Base-by-base conservation (phyloP, 495 filamentous ascomycete genomes). In the Aspergillus cristatus region DNA sequence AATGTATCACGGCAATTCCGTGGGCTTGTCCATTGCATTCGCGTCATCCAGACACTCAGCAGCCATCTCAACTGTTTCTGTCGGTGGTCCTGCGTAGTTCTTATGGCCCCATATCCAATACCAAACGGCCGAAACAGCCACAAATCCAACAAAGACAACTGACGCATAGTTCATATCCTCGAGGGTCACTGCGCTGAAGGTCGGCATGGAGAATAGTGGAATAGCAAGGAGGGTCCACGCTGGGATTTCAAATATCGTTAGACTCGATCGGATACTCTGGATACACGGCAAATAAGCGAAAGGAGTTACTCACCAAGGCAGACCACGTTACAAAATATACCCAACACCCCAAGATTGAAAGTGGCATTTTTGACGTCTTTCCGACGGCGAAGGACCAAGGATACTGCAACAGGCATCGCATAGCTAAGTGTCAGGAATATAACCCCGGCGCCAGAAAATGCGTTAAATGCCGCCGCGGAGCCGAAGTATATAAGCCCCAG, bases 81-180 rank as follows among this genome's bases (percentile, higher is more conserved):
- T 6, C n/a, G 48, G 48, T 8, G 53, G 53, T 4, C 53, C 53
- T 5, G 44, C 44, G 18, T 56, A 56, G 42, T 56, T 56, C 38
- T 48, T 43, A 31, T 48, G 67, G 18, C 81, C 79, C 65, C 78
- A 74, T n/a, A 71, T 57, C 34, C 71, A 64, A 61, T 84, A 83
- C 76, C 77, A 82, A 0, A 64, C 53, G 6, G 55, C 55, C 3
- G 62, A 54, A 36, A 79, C 67, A 28, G 52, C 32, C n/a, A 68
- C 62, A 43, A 72, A 70, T 2, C 67, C 70, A 25, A 68, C 65
- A 48, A 80, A 79, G 8, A 78, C 74, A 7, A 76, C 72, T 1
- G 50, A 66, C 17, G 75, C 73, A 46, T 78, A 78, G 45, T 76
- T 74, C 60, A 71, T 72, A 2, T 46, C 55, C 14, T 50, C 44